Conservation (phyloP, 2,329 filamentous ascomycete genomes). For the Madurella fahalii region DNA sequence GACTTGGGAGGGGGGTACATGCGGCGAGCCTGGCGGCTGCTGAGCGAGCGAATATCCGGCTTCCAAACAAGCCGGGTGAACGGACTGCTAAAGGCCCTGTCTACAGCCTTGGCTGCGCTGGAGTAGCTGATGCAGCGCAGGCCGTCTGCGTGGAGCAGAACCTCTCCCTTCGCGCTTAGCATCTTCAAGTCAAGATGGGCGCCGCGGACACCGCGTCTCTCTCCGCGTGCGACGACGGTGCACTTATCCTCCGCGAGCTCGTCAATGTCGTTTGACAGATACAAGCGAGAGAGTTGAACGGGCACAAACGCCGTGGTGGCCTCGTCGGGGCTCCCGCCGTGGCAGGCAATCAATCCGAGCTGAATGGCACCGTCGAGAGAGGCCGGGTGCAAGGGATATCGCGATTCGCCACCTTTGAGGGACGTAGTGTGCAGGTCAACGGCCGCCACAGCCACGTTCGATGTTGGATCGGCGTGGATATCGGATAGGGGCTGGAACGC, state of each 20-base stretch:
- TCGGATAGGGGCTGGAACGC: conserved; percentile 33
- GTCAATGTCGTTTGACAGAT: conserved; percentile 2
- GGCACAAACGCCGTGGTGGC: conserved; percentile 18
- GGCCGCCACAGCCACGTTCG: conserved; percentile 9
- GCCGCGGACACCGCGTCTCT: conserved; percentile 2
- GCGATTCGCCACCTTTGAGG: conserved; percentile 31
- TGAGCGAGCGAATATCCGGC: conserved; percentile 24
- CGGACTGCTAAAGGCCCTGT: conserved; percentile 18
- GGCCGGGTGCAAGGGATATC: conserved; percentile 37
- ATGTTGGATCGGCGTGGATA: conserved; percentile 25
- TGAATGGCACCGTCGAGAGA: conserved; percentile 33
- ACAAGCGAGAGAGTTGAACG: conserved; percentile 21
- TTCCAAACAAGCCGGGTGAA: conserved; percentile 20
- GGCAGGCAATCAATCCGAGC: conserved; percentile 3
- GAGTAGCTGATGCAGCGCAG: conserved; percentile 6
- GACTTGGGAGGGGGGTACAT: conserved; percentile 17
- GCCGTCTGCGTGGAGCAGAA: not conserved
- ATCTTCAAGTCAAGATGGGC: conserved; percentile 3
- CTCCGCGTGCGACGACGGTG: not conserved
- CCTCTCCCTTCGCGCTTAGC: not conserved
- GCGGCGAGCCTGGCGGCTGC: conserved; percentile 11
- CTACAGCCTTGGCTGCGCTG: not conserved
- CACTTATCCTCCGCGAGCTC: not conserved
- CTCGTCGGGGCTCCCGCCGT: not conserved
- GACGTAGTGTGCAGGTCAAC: conserved; percentile 9